Percentiles rank a stretch among this genome's conserved stretches.
Evolutionary conservation across 2,329 filamentous ascomycete species (phyloP).

Genomic region (Hypocrella siamensis): DNA sequence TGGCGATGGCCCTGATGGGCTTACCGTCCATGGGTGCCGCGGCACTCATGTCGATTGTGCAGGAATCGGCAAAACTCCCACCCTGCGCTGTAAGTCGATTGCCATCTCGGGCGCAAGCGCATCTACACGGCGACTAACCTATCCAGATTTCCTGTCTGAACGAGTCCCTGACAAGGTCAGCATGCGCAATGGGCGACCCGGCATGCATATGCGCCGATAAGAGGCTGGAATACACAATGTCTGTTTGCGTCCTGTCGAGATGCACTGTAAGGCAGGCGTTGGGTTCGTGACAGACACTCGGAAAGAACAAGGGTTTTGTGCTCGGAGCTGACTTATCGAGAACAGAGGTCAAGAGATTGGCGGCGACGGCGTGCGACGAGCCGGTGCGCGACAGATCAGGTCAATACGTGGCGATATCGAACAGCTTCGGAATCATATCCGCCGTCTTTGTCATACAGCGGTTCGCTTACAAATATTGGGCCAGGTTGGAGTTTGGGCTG

Average conservation of each 20-base stretch:
- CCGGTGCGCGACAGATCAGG: slow-evolving; percentile 15
- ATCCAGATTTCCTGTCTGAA: not conserved
- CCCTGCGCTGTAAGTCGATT: too few species aligned
- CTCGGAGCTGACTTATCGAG: not conserved
- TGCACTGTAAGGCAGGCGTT: not conserved
- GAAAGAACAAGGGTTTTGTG: not conserved
- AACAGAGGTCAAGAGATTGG: slow-evolving; percentile 12
- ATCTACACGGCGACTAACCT: too few species aligned
- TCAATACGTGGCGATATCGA: slow-evolving; percentile 17
- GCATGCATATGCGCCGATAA: not conserved
- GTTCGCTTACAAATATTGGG: slow-evolving; percentile 18
- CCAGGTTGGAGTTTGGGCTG: slow-evolving; percentile 17
- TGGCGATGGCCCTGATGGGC: too few species aligned
- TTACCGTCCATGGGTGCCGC: too few species aligned
- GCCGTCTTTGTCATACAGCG: slow-evolving; percentile 25
- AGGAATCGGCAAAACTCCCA: too few species aligned
- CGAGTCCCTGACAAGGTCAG: not conserved
- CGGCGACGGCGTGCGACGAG: slow-evolving; percentile 7
- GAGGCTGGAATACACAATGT: not conserved
- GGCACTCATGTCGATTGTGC: too few species aligned
- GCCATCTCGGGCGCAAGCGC: too few species aligned
- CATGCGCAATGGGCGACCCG: not conserved
- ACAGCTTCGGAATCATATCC: slow-evolving; percentile 18
- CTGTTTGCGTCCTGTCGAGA: not conserved
- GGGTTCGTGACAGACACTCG: not conserved